Base-by-base conservation (phyloP, 129 eudicot species). In the Chrysanthemum makinoi region DNA sequence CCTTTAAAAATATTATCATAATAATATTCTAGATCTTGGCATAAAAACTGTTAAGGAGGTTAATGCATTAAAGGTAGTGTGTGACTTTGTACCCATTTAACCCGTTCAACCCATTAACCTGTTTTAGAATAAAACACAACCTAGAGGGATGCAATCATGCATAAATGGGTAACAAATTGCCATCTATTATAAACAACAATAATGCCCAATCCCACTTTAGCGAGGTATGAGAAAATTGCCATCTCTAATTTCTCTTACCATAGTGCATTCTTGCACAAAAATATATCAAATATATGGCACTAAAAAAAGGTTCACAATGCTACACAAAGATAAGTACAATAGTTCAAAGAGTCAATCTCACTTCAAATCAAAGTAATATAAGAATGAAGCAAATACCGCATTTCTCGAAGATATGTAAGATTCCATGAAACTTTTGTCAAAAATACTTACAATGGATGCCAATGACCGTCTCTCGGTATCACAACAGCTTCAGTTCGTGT, bases 311-410 rank as follows among this genome's bases (percentile, higher is more conserved):
- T 1, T 26, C 2, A 1, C 1, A 1, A 26, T 1, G 30, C 30
- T 26, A 26, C 30, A 2, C 30, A 26, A 26, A 26, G 30, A 26
- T 26, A 26, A 1, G 30, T 26, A 1, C 30, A 72, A 19, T 24
- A 14, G 11, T 68, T 67, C 57, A 30, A 50, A 67, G 52, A 14
- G 14, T 51, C 19, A 2, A 3, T 53, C 50, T 54, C 6, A 6
- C 19, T 64, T 33, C 52, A 51, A 68, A 68, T 28, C 14, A 52
- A 52, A 2, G 54, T 26, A 8, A 26, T 3, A 61, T 24, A 61
- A 35, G 5, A 35, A 20, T 4, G 74, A 33, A 66, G 63, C 19
- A 50, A 15, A 57, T 85, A 89, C 98, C 95, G 87, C 88, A 22
- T 93, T 89, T 85, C 98, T 94, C 61, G 89, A 84, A n/a, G n/a